Evolutionary conservation across 1,284 basidiomycete genomes (phyloP), one percentile per base, ranked within the genome.

Genomic region (Phellinidium pouzarii): DNA sequence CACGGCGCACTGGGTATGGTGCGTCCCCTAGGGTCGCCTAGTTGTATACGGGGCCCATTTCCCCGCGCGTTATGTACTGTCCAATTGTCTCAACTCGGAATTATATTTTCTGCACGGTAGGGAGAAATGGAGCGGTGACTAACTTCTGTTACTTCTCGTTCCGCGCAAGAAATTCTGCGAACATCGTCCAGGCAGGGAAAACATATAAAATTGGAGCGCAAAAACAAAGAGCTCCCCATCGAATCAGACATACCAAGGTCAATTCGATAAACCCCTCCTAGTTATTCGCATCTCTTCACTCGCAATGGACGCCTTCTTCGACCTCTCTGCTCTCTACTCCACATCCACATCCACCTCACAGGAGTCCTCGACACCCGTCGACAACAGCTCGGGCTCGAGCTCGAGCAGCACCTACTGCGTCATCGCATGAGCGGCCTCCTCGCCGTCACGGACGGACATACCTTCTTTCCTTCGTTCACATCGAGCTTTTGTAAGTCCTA

Each of bases 291-390:
- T 17, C 14, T 29, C 23, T 12, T 42, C n/a, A 14, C 37, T 40
- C 37, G 42, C 34, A 43, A 53, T 53, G 45, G 52, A 48, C 41
- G n/a, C 34, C 26, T 53, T 48, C 41, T 17, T 29, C 29, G 36
- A 48, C 45, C 11, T 48, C 29, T 9, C 43, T 44, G 17, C 23
- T 14, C 36, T 48, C 38, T 37, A 27, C 17, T 29, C 27, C 19
- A 4, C n/a, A n/a, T n/a, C 49, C 3, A 22, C 42, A 9, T 44
- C 50, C 17, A 34, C 50, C 34, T 31, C 26, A 17, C 42, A 43
- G 40, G 41, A 48, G 22, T 41, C 38, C 14, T 53, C 52, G 1
- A 22, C 23, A 8, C 51, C 51, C 23, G 31, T 34, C 25, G 52
- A 53, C 46, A 20, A 11, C 40, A 37, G 42, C 4, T 6, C 14